A percentile compares a stretch with the other conserved stretches of the same genome.
These are phyloP conservation scores for Colletotrichum sp. DNA, from an alignment of 2,329 filamentous ascomycete species.

Conservation along the genomic window DNA sequence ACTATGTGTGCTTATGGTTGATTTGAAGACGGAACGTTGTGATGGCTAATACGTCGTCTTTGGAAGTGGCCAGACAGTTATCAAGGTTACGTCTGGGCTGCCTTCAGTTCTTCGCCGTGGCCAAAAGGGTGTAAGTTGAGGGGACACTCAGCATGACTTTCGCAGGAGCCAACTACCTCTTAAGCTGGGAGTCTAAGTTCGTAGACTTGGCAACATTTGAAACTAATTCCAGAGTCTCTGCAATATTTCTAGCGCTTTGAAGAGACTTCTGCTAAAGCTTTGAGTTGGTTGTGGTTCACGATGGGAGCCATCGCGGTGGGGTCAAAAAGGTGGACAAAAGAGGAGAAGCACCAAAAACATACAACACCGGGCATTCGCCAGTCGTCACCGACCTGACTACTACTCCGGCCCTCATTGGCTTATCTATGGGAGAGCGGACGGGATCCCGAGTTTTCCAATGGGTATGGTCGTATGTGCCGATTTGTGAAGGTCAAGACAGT, in stretches of 20 bases:
- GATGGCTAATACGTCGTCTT: neutral
- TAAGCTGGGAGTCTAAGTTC: neutral
- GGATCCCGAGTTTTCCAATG: neutral
- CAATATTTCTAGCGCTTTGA: neutral
- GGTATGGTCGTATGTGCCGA: neutral
- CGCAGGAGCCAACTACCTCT: neutral
- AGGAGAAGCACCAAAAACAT: neutral
- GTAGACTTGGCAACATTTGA: too few species aligned
- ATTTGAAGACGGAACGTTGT: neutral
- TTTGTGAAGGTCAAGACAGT: neutral
- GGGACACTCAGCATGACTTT: neutral
- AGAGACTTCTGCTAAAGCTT: neutral
- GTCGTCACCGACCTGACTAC: neutral
- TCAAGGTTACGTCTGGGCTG: neutral
- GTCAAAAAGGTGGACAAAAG: neutral
- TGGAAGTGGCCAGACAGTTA: too few species aligned
- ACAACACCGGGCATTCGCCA: neutral
- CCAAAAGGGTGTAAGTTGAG: neutral
- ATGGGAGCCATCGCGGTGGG: neutral
- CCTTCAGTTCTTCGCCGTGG: neutral
- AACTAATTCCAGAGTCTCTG: neutral
- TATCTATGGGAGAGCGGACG: neutral
- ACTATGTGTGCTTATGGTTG: neutral
- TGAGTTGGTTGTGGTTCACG: neutral
- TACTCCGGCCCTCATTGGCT: neutral